These are phyloP conservation scores for Yamadazyma blattariae DNA, from an alignment of 1,139 yeast genomes.

Conservation along the genomic window DNA sequence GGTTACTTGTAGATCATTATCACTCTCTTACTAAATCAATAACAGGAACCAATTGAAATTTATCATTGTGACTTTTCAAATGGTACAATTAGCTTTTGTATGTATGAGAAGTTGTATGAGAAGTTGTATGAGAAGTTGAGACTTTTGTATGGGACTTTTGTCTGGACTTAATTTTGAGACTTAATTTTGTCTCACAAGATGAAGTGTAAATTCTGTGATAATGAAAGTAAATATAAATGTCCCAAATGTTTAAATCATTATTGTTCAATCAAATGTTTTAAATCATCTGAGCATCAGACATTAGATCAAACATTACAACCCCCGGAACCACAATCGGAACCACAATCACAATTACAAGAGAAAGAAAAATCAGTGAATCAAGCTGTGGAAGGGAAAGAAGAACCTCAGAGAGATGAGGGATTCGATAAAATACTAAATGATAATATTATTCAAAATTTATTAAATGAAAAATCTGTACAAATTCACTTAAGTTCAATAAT, in stretches of 20 bases:
- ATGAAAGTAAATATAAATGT: conserved; percentile 48
- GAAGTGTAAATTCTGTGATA: conserved; percentile 5
- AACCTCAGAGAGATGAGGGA: not conserved
- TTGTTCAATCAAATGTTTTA: conserved; percentile 62
- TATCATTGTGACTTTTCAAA: too few relatives aligned
- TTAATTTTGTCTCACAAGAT: too few relatives aligned
- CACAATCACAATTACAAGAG: not conserved
- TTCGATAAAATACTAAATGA: conserved; percentile 26
- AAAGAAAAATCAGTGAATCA: not conserved
- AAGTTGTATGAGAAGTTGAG: too few relatives aligned
- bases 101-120: too few relatives aligned
- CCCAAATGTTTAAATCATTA: conserved; percentile 48
- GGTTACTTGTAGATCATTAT: too few relatives aligned
- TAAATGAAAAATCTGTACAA: conserved; percentile 10
- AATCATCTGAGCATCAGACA: conserved; percentile 14
- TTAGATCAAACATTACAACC: conserved; percentile 18
- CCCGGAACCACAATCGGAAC: not conserved
- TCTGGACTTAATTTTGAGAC: too few relatives aligned
- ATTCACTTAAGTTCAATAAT: conserved; percentile 13
- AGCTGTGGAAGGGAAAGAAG: conserved; percentile 3
- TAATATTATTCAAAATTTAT: conserved; percentile 28
- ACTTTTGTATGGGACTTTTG: too few relatives aligned
- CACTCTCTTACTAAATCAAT: too few relatives aligned
- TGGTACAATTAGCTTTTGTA: too few relatives aligned
- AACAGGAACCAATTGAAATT: too few relatives aligned